phyloP scores from a whole-genome alignment of 129 eudicot species.

The Flaveria brownii region DNA sequence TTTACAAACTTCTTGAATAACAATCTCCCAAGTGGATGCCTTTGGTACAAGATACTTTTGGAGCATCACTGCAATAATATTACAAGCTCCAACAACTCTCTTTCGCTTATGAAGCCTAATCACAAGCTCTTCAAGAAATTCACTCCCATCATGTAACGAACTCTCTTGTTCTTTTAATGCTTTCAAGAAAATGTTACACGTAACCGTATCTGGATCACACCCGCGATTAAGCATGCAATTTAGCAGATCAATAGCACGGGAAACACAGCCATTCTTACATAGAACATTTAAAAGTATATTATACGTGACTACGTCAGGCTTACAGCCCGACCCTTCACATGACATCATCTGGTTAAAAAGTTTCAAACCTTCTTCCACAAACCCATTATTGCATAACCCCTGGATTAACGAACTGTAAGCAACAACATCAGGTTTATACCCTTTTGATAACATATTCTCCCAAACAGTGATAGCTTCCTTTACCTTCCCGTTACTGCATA shows the following conservation, averaged over 20 bases:
- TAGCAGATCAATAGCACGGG: constrained; percentile 70
- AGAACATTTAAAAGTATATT: constrained; percentile 69
- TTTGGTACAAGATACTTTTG: constrained; percentile 56
- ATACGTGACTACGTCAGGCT: constrained; percentile 79
- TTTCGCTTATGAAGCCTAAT: constrained; percentile 60
- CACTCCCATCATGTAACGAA: constrained; percentile 50
- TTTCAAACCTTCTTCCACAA: constrained; percentile 65
- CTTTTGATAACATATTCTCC: constrained; percentile 64
- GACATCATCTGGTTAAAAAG: constrained; percentile 88
- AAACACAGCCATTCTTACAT: constrained; percentile 53
- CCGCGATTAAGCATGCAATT: constrained; percentile 75
- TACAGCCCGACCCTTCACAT: constrained; percentile 29
- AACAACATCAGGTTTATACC: constrained; percentile 71
- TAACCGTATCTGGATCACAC: constrained; percentile 79
- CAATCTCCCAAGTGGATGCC: constrained; percentile 68
- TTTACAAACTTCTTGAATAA: constrained; percentile 58
- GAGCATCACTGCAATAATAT: constrained; percentile 74
- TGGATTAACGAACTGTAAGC: constrained; percentile 79
- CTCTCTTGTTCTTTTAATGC: constrained; percentile 45
- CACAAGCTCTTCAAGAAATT: constrained; percentile 81
- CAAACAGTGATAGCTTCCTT: constrained; percentile 67
- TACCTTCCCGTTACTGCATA: constrained; percentile 62
- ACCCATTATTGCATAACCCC: constrained; percentile 73
- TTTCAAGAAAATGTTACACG: constrained; percentile 71
- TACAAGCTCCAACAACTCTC: constrained; percentile 61